A percentile compares a stretch with the other conserved stretches of the same genome.
phyloP scores from a whole-genome alignment of 2,329 filamentous ascomycete species.

The Trichoderma harzianum region DNA sequence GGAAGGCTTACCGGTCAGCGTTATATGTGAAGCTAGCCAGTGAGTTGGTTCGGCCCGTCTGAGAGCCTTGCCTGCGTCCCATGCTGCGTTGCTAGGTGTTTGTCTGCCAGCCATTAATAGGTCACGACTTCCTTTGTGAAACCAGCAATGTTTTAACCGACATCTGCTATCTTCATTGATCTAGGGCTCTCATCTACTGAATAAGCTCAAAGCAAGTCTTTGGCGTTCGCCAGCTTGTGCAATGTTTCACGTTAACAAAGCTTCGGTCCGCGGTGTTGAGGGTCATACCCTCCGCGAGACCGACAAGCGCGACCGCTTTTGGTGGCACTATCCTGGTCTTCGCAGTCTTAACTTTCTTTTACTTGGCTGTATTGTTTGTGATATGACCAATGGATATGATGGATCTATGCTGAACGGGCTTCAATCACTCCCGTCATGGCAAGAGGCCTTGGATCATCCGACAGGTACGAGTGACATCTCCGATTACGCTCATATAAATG shows the following conservation, averaged over 20 bases:
- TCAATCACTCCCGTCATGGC: slow-evolving; percentile 41
- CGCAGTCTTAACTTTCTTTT: slow-evolving; percentile 10
- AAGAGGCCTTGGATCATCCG: slow-evolving; percentile 39
- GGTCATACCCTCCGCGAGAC: slow-evolving; percentile 9
- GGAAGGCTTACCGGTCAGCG: neutral
- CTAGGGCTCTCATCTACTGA: neutral
- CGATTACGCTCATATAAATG: neutral
- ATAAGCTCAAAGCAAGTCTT: neutral
- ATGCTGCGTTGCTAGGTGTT: neutral
- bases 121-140: neutral
- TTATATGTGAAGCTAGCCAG: neutral
- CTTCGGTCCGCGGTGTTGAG: slow-evolving; percentile 7
- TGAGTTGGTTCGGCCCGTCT: slow-evolving; percentile 6
- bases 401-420: slow-evolving; percentile 50
- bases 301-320: slow-evolving; percentile 12
- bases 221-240: neutral
- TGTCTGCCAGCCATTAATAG: neutral
- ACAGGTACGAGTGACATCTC: neutral
- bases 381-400: slow-evolving; percentile 40
- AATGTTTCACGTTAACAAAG: neutral
- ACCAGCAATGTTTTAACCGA: neutral
- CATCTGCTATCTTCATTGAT: neutral
- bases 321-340: slow-evolving; percentile 15
- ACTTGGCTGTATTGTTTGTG: slow-evolving; percentile 10
- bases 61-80: neutral